Conservation (phyloP, 1,284 basidiomycete species). For the Chalciporus sp. region DNA sequence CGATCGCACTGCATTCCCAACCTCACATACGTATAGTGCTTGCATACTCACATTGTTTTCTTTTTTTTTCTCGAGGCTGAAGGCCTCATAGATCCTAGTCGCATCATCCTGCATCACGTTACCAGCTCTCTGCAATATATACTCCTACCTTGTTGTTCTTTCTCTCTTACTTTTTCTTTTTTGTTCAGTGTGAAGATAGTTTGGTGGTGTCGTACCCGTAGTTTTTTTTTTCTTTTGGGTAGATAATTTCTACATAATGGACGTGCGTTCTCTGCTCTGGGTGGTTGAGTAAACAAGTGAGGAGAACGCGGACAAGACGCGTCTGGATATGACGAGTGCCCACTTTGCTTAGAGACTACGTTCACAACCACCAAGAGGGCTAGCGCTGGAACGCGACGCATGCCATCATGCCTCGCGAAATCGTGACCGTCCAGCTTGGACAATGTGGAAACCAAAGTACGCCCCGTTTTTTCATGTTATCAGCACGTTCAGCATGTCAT, state of each 20-base stretch:
- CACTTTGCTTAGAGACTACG: conserved; percentile 3
- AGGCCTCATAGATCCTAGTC: conserved; percentile 33
- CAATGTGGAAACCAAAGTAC: conserved; percentile 97
- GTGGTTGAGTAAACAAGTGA: neutral
- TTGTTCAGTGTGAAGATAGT: too few relatives aligned
- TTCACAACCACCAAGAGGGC: neutral
- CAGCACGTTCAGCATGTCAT: conserved; percentile 2
- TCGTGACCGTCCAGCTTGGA: conserved; percentile 86
- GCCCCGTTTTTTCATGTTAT: conserved; percentile 29
- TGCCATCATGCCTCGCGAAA: conserved; percentile 76
- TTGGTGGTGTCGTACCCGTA: neutral
- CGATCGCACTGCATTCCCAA: conserved; percentile 15
- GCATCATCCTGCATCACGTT: conserved; percentile 17
- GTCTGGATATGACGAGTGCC: conserved; percentile 2
- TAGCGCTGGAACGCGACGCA: conserved; percentile 12
- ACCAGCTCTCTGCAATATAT: conserved; percentile 12
- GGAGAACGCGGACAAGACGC: conserved; percentile 1
- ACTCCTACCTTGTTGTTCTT: conserved; percentile 31
- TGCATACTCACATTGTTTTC: conserved; percentile 21
- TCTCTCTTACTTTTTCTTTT: conserved; percentile 8
- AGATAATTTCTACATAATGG: conserved; percentile 15
- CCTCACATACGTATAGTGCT: conserved; percentile 17
- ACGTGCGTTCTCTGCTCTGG: conserved; percentile 21
- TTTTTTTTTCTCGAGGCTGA: conserved; percentile 23
- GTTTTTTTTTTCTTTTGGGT: conserved; percentile 14